Evolutionary conservation across 225 moss, liverwort and hornwort species (phyloP).

Genomic region (Bryoerythrophyllum caledonicum): DNA sequence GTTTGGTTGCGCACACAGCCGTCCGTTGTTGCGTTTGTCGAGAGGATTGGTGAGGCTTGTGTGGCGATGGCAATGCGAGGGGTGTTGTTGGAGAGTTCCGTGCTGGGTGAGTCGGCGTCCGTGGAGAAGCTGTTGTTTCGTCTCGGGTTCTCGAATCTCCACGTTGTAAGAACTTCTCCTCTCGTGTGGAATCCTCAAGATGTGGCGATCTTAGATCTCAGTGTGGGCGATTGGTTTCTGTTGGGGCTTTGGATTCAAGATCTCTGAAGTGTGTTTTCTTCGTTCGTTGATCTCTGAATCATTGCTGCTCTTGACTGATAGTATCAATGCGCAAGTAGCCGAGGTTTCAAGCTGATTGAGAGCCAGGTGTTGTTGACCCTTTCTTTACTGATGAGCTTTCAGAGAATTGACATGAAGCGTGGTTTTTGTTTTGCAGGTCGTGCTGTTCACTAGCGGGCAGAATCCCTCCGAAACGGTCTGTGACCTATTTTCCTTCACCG

Average conservation of each 20-base stretch:
- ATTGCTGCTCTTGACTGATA: not conserved
- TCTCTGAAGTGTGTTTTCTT: not conserved
- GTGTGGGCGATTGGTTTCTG: not conserved
- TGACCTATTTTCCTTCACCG: not conserved
- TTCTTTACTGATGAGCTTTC: not conserved
- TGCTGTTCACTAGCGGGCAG: constrained; percentile 33
- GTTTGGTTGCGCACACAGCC: not conserved
- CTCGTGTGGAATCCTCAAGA: not conserved
- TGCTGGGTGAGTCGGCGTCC: constrained; percentile 33
- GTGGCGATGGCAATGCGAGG: constrained; percentile 39
- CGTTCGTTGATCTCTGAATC: too few relatives aligned
- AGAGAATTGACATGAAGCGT: constrained; percentile 20
- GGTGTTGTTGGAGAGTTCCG: constrained; percentile 36
- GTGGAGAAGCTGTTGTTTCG: constrained; percentile 51
- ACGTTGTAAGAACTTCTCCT: constrained; percentile 29
- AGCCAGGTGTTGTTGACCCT: not conserved
- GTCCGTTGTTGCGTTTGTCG: not conserved
- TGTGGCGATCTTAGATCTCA: constrained; percentile 1
- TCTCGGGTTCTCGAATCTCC: constrained; percentile 41
- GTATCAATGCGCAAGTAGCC: constrained; percentile 4
- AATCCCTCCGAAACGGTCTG: constrained; percentile 36
- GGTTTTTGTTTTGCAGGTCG: constrained; percentile 24
- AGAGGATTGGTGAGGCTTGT: not conserved
- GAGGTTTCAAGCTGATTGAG: not conserved
- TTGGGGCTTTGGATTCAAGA: not conserved